A percentile compares a stretch with the other conserved stretches of the same genome.
Evolutionary conservation across 352 stramenopile species (phyloP).

Genomic region (Pythium dissotocum): DNA sequence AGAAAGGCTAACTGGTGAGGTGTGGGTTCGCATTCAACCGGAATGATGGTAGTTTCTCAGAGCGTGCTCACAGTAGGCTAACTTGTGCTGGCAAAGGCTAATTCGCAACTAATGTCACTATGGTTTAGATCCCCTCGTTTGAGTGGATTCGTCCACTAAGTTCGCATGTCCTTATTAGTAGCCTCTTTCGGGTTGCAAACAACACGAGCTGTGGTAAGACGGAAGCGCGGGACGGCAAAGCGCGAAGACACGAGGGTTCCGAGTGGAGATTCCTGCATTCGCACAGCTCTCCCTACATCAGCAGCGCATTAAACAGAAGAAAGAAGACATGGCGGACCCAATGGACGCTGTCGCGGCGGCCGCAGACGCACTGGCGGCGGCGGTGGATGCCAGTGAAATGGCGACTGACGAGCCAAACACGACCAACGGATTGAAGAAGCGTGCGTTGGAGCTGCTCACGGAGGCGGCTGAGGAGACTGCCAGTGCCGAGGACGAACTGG

Average conservation of each 20-base stretch:
- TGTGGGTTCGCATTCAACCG: not conserved
- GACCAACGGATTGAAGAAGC: conserved; percentile 20
- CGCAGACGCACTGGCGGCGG: conserved; percentile 23
- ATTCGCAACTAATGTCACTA: not conserved
- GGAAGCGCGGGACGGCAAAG: not conserved
- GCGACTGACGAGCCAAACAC: not conserved
- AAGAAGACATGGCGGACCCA: conserved; percentile 16
- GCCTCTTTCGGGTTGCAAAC: not conserved
- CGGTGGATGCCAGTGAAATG: conserved; percentile 1
- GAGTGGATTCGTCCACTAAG: not conserved
- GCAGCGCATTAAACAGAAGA: not conserved
- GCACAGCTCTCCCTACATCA: not conserved
- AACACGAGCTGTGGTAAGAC: not conserved
- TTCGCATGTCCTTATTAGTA: conserved; percentile 4
- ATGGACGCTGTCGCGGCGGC: conserved; percentile 22
- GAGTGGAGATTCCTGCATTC: not conserved
- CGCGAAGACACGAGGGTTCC: not conserved
- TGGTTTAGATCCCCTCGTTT: not conserved
- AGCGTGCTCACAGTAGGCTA: not conserved
- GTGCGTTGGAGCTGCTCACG: conserved; percentile 22
- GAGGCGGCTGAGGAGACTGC: conserved; percentile 16
- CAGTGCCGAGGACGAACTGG: conserved; percentile 21
- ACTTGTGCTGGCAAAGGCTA: not conserved
- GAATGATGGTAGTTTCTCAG: not conserved
- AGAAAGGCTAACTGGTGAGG: not conserved